Conservation (phyloP, 2,329 filamentous ascomycete species). For the Pseudogymnoascus sp. region DNA sequence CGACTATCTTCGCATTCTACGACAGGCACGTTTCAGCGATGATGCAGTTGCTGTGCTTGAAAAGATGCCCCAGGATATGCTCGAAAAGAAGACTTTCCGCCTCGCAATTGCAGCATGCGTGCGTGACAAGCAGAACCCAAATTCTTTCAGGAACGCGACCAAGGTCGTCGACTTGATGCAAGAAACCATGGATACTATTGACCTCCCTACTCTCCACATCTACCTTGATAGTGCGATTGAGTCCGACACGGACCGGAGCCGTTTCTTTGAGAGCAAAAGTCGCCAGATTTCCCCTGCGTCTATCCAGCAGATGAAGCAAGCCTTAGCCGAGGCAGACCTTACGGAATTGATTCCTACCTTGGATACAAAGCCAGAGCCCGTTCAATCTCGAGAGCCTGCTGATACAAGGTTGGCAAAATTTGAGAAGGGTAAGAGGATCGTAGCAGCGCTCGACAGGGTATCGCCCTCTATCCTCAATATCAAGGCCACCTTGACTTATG, state of each 20-base stretch:
- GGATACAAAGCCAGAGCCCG: constrained; percentile 15
- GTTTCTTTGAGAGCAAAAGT: constrained; percentile 26
- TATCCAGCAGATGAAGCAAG: neutral
- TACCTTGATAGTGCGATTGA: constrained; percentile 51
- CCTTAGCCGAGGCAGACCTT: neutral
- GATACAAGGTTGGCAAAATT: constrained; percentile 28
- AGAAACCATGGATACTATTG: constrained; percentile 35
- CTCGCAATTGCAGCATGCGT: constrained; percentile 67
- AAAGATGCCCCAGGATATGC: constrained; percentile 39
- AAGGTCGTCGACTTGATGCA: constrained; percentile 59
- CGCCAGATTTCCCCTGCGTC: neutral
- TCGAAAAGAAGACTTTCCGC: constrained; percentile 51
- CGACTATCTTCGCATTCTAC: constrained; percentile 59
- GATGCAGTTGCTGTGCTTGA: constrained; percentile 52
- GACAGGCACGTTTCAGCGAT: constrained; percentile 55
- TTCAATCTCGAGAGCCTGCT: neutral
- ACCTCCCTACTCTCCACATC: constrained; percentile 42
- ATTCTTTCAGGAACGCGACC: constrained; percentile 57
- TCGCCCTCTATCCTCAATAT: constrained; percentile 22
- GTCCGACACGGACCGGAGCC: constrained; percentile 31
- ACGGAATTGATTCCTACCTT: neutral
- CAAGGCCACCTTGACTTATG: constrained; percentile 21
- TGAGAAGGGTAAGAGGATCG: constrained; percentile 43
- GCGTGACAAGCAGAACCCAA: constrained; percentile 68
- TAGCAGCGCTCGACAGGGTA: constrained; percentile 41